Base-by-base conservation (phyloP, 345 rosid genomes). In the Streptanthus diversifolius region DNA sequence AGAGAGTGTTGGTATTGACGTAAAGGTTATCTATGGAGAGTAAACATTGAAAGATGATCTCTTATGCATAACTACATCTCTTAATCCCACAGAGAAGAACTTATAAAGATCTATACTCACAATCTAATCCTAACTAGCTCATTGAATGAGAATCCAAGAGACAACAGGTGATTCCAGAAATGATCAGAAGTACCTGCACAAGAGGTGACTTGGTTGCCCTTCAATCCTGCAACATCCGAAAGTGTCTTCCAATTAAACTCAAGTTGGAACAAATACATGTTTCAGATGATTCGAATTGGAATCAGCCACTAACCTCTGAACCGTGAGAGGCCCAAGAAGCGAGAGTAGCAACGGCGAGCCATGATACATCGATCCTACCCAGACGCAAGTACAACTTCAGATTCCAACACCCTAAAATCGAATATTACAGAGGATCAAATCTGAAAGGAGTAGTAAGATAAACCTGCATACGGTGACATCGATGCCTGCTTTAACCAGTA, bases 401-500 rank as follows among this genome's bases (percentile, higher is more conserved):
- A 2, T 49, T 47, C 36, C 0, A 30, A 15, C 3, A 58, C 8
- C 10, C 6, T 7, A 44, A 24, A 5, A 55, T 33, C n/a, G 7
- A 33, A 51, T 36, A 19, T 4, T 8, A n/a, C 4, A 55, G 21
- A 53, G 40, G 35, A 41, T 57, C 19, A 59, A 72, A 77, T 41
- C 73, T 72, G 22, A 57, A 41, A 11, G 1, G 29, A 62, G 55
- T 5, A n/a, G 10, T 11, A 10, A 64, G 47, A 68, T 3, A 30
- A 58, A 91, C 97, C 99, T 69, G 97, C 86, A 54, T 87, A 95
- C 18, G 97, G 96, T 75, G 99, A 95, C 89, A 87, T 87, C 11
- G 88, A 84, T 29, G 85, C 86, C 55, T 90, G 96, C 85, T 95
- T 95, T 78, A 91, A 75, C 96, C 99, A 95, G 83, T 91, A 95